phyloP scores from a whole-genome alignment of 2,329 filamentous ascomycete species.

The Knufia fluminis region DNA sequence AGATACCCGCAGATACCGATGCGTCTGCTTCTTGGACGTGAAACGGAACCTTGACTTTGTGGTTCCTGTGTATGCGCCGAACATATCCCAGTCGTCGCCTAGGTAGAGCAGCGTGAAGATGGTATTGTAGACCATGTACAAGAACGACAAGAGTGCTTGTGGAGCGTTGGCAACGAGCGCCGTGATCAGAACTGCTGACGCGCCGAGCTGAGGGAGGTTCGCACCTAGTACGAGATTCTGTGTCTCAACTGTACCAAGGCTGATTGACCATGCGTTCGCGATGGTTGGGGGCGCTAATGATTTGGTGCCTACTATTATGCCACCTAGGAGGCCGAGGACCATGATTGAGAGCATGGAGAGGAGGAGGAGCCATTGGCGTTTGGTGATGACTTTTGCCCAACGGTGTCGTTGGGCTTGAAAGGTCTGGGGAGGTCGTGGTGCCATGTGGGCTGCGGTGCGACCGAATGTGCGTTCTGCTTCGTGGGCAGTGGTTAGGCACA shows the following conservation, averaged over 20 bases:
- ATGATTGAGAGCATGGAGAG: slow-evolving; percentile 11
- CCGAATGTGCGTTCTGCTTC: not conserved
- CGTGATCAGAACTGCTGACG: slow-evolving; percentile 11
- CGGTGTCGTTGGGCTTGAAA: slow-evolving; percentile 13
- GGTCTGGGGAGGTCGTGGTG: slow-evolving; percentile 10
- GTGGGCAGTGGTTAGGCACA: slow-evolving; percentile 19
- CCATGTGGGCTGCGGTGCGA: not conserved
- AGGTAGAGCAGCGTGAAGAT: slow-evolving; percentile 38
- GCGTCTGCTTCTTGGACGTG: slow-evolving; percentile 1
- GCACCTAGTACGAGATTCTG: slow-evolving; percentile 5
- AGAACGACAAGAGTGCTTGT: slow-evolving; percentile 26
- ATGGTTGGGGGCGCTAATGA: not conserved
- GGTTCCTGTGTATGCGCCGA: slow-evolving; percentile 22
- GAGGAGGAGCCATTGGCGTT: slow-evolving; percentile 20
- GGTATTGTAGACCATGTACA: slow-evolving; percentile 29
- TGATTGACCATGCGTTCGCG: slow-evolving; percentile 6
- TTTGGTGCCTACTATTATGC: not conserved
- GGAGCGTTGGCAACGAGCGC: slow-evolving; percentile 27
- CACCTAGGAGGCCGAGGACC: slow-evolving; percentile 12
- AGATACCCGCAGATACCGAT: slow-evolving; percentile 36
- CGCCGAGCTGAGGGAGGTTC: slow-evolving; percentile 8
- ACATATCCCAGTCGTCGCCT: slow-evolving; percentile 39
- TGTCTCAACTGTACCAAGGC: not conserved
- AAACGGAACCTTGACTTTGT: not conserved
- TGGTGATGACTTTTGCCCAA: slow-evolving; percentile 15